A percentile compares a stretch with the other conserved stretches of the same genome.
Conservation (phyloP, 192 early-diverging fungal genomes). For the Gaertneriomyces semiglobifer region DNA sequence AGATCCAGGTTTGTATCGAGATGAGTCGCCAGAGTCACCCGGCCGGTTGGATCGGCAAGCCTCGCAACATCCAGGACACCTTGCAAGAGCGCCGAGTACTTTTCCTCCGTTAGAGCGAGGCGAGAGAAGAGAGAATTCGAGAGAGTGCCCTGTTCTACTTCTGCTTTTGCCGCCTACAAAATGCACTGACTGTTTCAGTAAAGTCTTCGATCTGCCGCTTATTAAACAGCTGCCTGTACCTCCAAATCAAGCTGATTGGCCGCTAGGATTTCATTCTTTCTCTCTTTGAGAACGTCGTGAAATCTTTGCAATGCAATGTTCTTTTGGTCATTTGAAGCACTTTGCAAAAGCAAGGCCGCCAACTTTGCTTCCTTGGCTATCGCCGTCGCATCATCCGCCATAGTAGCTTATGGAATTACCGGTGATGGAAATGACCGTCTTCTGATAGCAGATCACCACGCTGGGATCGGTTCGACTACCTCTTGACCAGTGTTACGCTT, state of each 20-base stretch:
- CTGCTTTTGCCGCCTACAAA: conserved; percentile 55
- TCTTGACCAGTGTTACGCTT: no score
- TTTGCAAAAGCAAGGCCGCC: conserved; percentile 35
- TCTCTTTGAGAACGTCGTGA: conserved; percentile 59
- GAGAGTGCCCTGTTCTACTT: conserved; percentile 71
- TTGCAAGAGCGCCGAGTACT: conserved; percentile 80
- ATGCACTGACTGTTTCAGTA: neutral
- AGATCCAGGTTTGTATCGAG: conserved; percentile 83
- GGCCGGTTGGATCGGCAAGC: conserved; percentile 80
- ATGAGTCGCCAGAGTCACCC: conserved; percentile 70
- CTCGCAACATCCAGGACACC: conserved; percentile 86
- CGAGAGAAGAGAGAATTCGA: conserved; percentile 79
- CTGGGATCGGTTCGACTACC: no score
- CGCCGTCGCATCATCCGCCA: conserved; percentile 1
- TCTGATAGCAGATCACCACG: no score
- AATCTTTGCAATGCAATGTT: conserved; percentile 70
- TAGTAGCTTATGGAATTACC: no score
- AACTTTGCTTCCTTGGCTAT: conserved; percentile 29
- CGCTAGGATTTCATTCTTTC: conserved; percentile 65
- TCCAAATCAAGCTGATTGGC: conserved; percentile 79
- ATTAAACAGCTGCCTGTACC: conserved; percentile 33
- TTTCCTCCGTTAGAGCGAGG: conserved; percentile 82
- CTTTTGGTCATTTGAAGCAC: conserved; percentile 59
- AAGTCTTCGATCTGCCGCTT: neutral
- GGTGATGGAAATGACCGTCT: no score